Percentiles rank a stretch among this genome's conserved stretches.
Conservation (phyloP, 2,329 filamentous ascomycete species). For the Aspergillus sp. region DNA sequence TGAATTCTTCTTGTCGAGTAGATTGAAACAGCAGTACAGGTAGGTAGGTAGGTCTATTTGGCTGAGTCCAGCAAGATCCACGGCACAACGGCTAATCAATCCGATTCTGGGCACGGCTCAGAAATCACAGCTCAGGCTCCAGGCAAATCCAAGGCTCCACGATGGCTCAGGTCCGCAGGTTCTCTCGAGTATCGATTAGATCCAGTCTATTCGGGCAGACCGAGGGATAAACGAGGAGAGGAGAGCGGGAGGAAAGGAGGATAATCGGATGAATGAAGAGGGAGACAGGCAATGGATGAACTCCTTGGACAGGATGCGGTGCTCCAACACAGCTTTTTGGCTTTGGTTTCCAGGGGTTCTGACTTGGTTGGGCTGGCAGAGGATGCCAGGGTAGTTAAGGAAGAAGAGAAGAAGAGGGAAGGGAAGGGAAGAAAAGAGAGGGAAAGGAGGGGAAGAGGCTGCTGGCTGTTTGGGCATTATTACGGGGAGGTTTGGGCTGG, state of each 20-base stretch:
- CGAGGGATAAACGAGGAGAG: no score
- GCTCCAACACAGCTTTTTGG: no score
- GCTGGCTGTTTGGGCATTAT: background rate
- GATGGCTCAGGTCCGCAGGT: no score
- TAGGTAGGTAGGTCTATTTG: constrained; percentile 1
- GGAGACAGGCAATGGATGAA: constrained; percentile 8
- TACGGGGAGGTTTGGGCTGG: no score
- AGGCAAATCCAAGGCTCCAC: no score
- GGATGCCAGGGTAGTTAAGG: constrained; percentile 4
- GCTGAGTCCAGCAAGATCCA: background rate
- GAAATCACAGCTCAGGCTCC: no score
- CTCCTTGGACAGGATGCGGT: constrained; percentile 20
- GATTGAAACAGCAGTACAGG: no score
- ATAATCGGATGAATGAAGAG: background rate
- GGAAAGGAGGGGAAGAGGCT: constrained; percentile 19
- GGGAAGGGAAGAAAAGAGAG: constrained; percentile 11
- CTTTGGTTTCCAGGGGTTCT: no score
- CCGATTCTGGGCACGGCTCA: no score
- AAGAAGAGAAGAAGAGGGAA: constrained; percentile 6
- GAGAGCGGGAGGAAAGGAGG: background rate
- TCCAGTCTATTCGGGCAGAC: no score
- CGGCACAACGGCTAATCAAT: background rate
- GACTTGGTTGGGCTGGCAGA: constrained; percentile 11
- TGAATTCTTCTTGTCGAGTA: background rate
- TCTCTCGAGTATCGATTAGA: no score